Evolutionary conservation across 2,329 filamentous ascomycete genomes (phyloP), one percentile per base, ranked within the genome.

Genomic region (Talaromyces amestolkiae): DNA sequence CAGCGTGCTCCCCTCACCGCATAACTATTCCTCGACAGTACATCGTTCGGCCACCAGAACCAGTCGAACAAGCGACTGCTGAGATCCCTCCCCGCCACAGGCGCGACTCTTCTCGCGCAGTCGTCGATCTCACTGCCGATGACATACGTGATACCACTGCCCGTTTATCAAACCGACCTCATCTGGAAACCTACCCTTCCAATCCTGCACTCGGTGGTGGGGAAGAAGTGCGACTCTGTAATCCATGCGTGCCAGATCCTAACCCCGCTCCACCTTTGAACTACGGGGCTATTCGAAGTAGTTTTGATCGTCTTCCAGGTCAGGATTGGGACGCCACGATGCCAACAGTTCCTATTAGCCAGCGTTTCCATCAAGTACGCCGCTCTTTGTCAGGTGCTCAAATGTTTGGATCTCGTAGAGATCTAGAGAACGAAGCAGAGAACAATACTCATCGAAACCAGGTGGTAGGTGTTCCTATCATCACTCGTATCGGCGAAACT

Each of bases 11-110:
- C 2, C 94, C 94, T 3, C 94, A 98, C 77, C 87, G 93, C 67
- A 98, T 98, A 74, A 96, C 91, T 3, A 97, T 98, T 68, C 94
- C 94, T 0, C 87, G 93, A 69, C 91, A 95, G 74, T 98, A 92
- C 76, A 97, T 98, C 69, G 93, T 97, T 31, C 89, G 90, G 58
- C 91, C 91, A 3, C 90, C 91, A 0, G 81, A 84, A 66, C 72
- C 78, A 67, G 24, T 33, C 81, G 70, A 62, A 45, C 31, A 59
- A 45, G n/a, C 53, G 43, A 47, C 13, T 0, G 10, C 43, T 10
- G 53, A 60, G 43, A 54, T 15, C 22, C 10, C n/a, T 11, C 17
- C 53, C 24, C 51, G 43, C n/a, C 59, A 58, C 31, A 56, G 54
- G n/a, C 53, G 51, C 17, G 41, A 75, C 77, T 67, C 72, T 76